These are phyloP conservation scores for Cicer cuneatum DNA, from an alignment of 306 rosid species.

Conservation along the genomic window DNA sequence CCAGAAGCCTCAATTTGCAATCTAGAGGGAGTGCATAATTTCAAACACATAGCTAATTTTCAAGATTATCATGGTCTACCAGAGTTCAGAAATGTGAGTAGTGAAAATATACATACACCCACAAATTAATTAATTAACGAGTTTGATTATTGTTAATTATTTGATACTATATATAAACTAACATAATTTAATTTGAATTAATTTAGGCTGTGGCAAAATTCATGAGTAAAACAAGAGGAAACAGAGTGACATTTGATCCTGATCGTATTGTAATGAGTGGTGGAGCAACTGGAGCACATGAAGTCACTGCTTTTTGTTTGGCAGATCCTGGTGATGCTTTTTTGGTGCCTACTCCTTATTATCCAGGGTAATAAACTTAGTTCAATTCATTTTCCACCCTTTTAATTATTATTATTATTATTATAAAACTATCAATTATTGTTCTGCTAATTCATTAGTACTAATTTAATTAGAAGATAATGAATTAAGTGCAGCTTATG, in stretches of 20 bases:
- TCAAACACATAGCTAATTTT: conserved; percentile 66
- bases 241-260: conserved; percentile 69
- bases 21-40: conserved; percentile 61
- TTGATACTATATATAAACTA: neutral
- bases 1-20: conserved; percentile 92
- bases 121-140: neutral
- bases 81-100: conserved; percentile 74
- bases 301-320: conserved; percentile 75
- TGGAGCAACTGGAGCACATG: conserved; percentile 96
- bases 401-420: neutral
- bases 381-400: conserved; percentile 4
- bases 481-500: neutral
- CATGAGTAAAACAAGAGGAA: conserved; percentile 77
- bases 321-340: conserved; percentile 89
- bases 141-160: neutral
- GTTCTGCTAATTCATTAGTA: neutral
- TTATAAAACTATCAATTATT: neutral
- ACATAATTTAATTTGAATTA: conserved; percentile 32
- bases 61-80: conserved; percentile 94
- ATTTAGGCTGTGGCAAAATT: conserved; percentile 88
- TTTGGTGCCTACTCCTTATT: conserved; percentile 89
- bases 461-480: neutral
- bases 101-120: neutral
- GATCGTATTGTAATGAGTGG: conserved; percentile 92
- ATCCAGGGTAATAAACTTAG: conserved; percentile 90